Evolutionary conservation across 345 rosid species (phyloP), one percentile per base, ranked within the genome.

Genomic region (Carallia pectinifolia): DNA sequence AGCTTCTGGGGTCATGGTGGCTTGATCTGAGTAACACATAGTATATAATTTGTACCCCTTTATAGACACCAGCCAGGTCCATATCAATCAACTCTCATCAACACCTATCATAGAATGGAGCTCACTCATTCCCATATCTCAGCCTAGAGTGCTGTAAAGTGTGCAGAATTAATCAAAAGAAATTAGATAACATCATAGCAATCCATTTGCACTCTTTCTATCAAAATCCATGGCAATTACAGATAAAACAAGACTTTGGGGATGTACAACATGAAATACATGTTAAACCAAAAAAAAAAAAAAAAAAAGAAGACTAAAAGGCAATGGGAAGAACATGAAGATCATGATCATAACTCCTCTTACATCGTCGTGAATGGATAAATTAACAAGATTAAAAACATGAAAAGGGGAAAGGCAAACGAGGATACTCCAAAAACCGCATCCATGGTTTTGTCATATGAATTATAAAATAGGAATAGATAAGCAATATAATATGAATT

Each of bases 351-450:
- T 29, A 64, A 38, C 61, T 56, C 73, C 73, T 69, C 81, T 65
- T 62, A 63, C 79, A 67, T 23, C 80, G 64, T 68, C 84, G 64
- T 6, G 75, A 79, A 65, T 60, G 56, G 75, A 74, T 69, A 63
- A 71, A 68, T 59, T 72, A 56, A 53, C 55, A 47, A 33, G 59
- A 62, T 55, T 56, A 31, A 37, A 23, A 23, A 63, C 36, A 34
- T 30, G 6, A 62, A 39, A 61, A 65, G 13, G 68, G 5, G 12
- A 71, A 76, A 72, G 67, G 69, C 74, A 69, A 76, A 61, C 78
- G 67, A 87, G 91, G 87, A 87, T 78, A 82, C 87, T 79, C 87
- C 76, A 81, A 85, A 85, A 85, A 78, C 74, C 80, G 89, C 87
- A 85, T 85, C 91, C 89, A 71, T 75, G 73, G 72, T 67, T 71